phyloP scores from a whole-genome alignment of 2,329 filamentous ascomycete species.

The Rasamsonia emersonii region DNA sequence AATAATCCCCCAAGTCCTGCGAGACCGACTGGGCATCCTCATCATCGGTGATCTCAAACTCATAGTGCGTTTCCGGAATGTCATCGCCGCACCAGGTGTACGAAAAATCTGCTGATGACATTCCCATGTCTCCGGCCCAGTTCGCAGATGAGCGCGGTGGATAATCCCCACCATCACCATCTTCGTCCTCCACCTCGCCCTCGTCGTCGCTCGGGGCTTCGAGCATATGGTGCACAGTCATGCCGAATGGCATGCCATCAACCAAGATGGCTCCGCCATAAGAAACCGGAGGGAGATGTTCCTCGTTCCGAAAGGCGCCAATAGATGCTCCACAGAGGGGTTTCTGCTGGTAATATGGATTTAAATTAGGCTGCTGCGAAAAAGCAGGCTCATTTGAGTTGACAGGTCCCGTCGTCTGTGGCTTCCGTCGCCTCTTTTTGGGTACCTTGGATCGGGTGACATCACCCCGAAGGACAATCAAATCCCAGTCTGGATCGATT shows the following conservation, averaged over 20 bases:
- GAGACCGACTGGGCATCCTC: slow-evolving; percentile 33
- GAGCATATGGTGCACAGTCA: slow-evolving; percentile 96
- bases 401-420: slow-evolving; percentile 21
- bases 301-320: slow-evolving; percentile 75
- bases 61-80: slow-evolving; percentile 28
- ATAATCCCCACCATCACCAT: slow-evolving; percentile 24
- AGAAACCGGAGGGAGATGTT: slow-evolving; percentile 82
- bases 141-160: slow-evolving; percentile 40
- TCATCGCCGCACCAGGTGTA: slow-evolving; percentile 32
- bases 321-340: slow-evolving; percentile 86
- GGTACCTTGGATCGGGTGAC: slow-evolving; percentile 47
- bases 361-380: slow-evolving; percentile 36
- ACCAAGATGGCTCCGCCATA: slow-evolving; percentile 82
- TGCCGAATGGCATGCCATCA: slow-evolving; percentile 76
- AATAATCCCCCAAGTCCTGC: slow-evolving; percentile 33
- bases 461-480: slow-evolving; percentile 54
- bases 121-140: slow-evolving; percentile 16
- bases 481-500: slow-evolving; percentile 48
- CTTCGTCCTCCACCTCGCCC: slow-evolving; percentile 27
- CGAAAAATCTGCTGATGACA: slow-evolving; percentile 23
- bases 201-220: slow-evolving; percentile 56
- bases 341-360: slow-evolving; percentile 67
- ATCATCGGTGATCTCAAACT: slow-evolving; percentile 47
- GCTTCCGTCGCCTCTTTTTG: slow-evolving; percentile 31
- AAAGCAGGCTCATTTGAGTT: slow-evolving; percentile 19